Evolutionary conservation across 2,329 filamentous ascomycete genomes (phyloP), one percentile per base, ranked within the genome.

Genomic region (Plenodomus lindquistii): DNA sequence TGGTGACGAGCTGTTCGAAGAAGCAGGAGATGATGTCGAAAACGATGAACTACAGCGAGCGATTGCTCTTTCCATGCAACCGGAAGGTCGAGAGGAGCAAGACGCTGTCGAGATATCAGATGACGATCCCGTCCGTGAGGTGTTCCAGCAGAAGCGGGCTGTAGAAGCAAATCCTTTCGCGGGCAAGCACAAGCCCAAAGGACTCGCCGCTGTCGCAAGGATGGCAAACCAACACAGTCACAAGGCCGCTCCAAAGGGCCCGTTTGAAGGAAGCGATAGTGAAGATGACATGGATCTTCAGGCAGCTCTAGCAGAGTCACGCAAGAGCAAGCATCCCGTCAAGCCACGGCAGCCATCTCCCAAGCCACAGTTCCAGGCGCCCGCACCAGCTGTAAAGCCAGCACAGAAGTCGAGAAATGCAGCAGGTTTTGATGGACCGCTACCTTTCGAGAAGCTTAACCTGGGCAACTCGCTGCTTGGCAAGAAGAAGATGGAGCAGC

Each of bases 371-470:
- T 20, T 24, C 21, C 46, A 50, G 22, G 40, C 41, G 9, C 24
- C 49, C 39, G 36, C 49, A 24, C 37, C 55, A 13, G 27, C 47
- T 22, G 37, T 52, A 3, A 67, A 71, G 40, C 56, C 68, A 20
- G 64, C 71, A 3, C 67, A 74, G 17, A 63, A 75, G 2, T 63
- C 79, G 9, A 85, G 83, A 41, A 77, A 81, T 29, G 83, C 82
- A 56, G 79, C 83, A 42, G 74, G 71, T 2, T 88, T 96, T 64
- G 83, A 84, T 56, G 93, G 93, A 0, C 91, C 92, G 0, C 73
- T 99, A 4, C 94, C 94, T 0, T 99, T 99, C 64, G 91, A 96
- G 60, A 93, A 81, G 42, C 74, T 87, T 6, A 81, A 91, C 65
- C 79, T 96, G 1, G 85, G 88, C 37, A 85, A 83, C 42, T 86